Percentiles rank a stretch among this genome's conserved stretches.
These are phyloP conservation scores for Scheffersomyces lignicola DNA, from an alignment of 1,139 yeast genomes.

Conservation along the genomic window DNA sequence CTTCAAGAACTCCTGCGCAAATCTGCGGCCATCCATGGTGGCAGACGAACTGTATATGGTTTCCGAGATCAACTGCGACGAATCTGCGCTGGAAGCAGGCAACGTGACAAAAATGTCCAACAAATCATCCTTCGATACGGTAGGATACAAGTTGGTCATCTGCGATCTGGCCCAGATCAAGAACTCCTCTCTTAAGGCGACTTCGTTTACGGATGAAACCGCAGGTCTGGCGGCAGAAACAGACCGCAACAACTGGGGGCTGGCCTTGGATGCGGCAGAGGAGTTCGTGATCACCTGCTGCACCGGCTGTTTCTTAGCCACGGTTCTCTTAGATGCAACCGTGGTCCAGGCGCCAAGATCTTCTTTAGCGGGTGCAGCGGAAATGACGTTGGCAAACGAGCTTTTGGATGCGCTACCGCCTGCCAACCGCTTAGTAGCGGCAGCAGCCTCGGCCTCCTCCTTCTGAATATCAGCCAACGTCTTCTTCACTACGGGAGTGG, in stretches of 20 bases:
- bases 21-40: conserved; percentile 92
- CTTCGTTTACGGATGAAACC: conserved; percentile 25
- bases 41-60: conserved; percentile 88
- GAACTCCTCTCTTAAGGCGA: conserved; percentile 61
- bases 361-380: conserved; percentile 27
- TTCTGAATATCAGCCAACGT: conserved; percentile 49
- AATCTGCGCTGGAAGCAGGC: conserved; percentile 66
- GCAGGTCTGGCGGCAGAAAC: conserved; percentile 40
- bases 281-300: conserved; percentile 20
- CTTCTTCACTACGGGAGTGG: conserved; percentile 26
- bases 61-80: conserved; percentile 85
- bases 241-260: conserved; percentile 48
- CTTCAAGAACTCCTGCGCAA: conserved; percentile 86
- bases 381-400: conserved; percentile 34
- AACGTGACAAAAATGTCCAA: conserved; percentile 77
- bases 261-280: conserved; percentile 26
- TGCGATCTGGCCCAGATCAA: conserved; percentile 81
- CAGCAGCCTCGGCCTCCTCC: conserved; percentile 44
- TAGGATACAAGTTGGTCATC: conserved; percentile 69
- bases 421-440: conserved; percentile 16
- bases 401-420: conserved; percentile 14
- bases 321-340: conserved; percentile 25
- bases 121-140: conserved; percentile 74
- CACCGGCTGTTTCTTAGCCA: conserved; percentile 19
- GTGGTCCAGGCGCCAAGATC: conserved; percentile 48